Evolutionary conservation across 768 basidiomycete genomes (phyloP).

Genomic region (Lyophyllum atratum): DNA sequence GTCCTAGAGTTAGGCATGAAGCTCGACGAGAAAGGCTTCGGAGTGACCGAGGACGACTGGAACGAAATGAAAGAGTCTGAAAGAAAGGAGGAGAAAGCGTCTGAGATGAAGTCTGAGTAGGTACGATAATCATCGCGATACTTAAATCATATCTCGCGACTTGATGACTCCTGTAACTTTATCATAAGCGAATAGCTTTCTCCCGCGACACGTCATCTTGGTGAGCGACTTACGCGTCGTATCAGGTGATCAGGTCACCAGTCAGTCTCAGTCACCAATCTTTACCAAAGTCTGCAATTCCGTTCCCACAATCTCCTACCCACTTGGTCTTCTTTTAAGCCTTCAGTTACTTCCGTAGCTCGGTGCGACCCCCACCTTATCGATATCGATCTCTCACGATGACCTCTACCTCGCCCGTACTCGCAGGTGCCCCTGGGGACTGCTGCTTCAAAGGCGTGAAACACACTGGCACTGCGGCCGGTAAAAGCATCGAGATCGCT

Average conservation of each 20-base stretch:
- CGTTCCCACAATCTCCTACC: not conserved
- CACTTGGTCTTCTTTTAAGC: too few species aligned
- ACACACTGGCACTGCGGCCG: slow-evolving; percentile 50
- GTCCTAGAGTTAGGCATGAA: slow-evolving; percentile 21
- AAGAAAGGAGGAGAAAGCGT: not conserved
- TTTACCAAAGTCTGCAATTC: not conserved
- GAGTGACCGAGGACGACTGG: slow-evolving; percentile 21
- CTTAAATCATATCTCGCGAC: too few species aligned
- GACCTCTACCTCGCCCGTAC: slow-evolving; percentile 25
- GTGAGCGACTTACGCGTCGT: not conserved
- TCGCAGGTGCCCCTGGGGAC: slow-evolving; percentile 49
- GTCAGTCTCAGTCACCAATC: not conserved
- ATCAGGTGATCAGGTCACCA: not conserved
- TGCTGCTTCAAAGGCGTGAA: slow-evolving; percentile 55
- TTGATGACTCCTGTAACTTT: not conserved
- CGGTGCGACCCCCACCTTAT: not conserved
- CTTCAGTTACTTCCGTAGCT: too few species aligned
- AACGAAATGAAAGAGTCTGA: too few species aligned
- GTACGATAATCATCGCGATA: not conserved
- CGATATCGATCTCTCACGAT: not conserved
- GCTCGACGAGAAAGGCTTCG: slow-evolving; percentile 27
- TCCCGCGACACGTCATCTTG: not conserved
- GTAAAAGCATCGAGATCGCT: slow-evolving; percentile 39
- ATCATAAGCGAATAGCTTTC: not conserved
- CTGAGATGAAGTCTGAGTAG: not conserved